phyloP scores from a whole-genome alignment of 805 yeast genomes.

The Candida xiaguanensis region DNA sequence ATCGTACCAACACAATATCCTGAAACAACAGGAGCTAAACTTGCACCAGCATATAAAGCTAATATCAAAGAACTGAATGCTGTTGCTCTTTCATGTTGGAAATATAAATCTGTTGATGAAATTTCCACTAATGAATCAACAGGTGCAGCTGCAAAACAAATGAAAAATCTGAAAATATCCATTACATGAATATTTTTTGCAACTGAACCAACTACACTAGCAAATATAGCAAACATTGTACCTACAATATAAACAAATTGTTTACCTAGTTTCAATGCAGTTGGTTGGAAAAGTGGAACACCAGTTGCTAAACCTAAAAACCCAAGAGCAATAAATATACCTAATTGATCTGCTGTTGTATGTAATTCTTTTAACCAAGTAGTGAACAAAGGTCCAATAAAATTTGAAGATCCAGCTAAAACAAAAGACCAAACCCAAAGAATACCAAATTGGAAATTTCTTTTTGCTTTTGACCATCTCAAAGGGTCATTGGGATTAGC shows the following conservation, averaged over 20 bases:
- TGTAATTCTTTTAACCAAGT: conserved; percentile 23
- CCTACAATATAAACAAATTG: conserved; percentile 26
- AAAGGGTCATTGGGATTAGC: conserved; percentile 33
- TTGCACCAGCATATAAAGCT: conserved; percentile 42
- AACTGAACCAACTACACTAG: conserved; percentile 23
- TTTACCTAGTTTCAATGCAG: conserved; percentile 30
- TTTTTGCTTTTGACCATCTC: conserved; percentile 30
- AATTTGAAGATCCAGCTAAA: conserved; percentile 22
- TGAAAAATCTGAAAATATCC: conserved; percentile 19
- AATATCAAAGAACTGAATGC: conserved; percentile 30
- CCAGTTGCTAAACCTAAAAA: conserved; percentile 33
- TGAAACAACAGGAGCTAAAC: conserved; percentile 41
- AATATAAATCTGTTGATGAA: conserved; percentile 43
- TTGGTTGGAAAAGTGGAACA: conserved; percentile 32
- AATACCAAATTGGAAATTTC: conserved; percentile 24
- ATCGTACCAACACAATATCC: conserved; percentile 37
- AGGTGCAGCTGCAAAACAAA: conserved; percentile 38
- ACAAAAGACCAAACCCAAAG: conserved; percentile 25
- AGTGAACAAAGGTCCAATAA: conserved; percentile 28
- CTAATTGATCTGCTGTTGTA: conserved; percentile 21
- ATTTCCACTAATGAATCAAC: conserved; percentile 47
- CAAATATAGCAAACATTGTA: conserved; percentile 20
- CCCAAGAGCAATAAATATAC: conserved; percentile 22
- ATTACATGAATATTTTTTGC: conserved; percentile 18
- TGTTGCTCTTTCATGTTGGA: conserved; percentile 40